A percentile compares a stretch with the other conserved stretches of the same genome.
These are phyloP conservation scores for Bruguiera gymnorhiza DNA, from an alignment of 345 rosid genomes.

Conservation along the genomic window DNA sequence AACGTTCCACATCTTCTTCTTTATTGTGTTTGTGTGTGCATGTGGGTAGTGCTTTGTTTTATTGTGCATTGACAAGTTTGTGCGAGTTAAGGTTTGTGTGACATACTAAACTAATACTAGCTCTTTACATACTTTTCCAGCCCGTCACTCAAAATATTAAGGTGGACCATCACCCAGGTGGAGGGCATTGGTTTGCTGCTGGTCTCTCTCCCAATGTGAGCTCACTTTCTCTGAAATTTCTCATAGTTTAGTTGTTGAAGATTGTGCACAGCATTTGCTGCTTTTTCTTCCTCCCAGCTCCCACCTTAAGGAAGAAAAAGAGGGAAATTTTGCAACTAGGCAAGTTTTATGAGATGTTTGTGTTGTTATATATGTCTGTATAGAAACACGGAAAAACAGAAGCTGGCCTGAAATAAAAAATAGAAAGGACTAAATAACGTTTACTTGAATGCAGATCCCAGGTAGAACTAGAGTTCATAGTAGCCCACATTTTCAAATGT, in stretches of 20 bases:
- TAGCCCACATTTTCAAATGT: constrained; percentile 71
- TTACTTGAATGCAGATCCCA: constrained; percentile 49
- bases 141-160: constrained; percentile 81
- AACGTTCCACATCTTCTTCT: no score
- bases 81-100: background rate
- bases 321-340: no score
- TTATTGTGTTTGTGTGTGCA: no score
- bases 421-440: background rate
- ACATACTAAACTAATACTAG: background rate
- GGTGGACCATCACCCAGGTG: constrained; percentile 98
- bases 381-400: background rate
- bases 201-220: constrained; percentile 98
- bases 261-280: background rate
- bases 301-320: no score
- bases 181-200: constrained; percentile 99
- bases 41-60: no score
- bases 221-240: constrained; percentile 16
- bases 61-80: no score
- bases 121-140: constrained; percentile 30
- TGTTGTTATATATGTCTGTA: background rate
- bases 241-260: constrained; percentile 16
- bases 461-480: constrained; percentile 69
- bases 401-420: background rate
- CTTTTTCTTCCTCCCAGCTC: background rate
- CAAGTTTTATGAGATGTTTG: no score